phyloP scores from a whole-genome alignment of 306 rosid species.

The Cyclanthera cordifolia region DNA sequence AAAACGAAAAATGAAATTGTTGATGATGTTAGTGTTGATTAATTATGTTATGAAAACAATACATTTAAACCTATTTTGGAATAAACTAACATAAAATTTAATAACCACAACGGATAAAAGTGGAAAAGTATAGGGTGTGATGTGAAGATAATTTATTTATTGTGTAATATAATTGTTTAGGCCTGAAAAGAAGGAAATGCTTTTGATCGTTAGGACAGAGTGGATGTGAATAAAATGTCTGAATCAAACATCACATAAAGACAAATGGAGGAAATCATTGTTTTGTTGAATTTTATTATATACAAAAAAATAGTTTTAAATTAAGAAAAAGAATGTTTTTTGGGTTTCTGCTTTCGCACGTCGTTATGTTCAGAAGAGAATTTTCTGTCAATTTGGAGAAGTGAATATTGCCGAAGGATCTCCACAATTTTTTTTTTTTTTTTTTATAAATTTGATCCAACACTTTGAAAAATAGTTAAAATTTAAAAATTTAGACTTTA shows the following conservation, averaged over 20 bases:
- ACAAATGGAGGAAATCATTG: not conserved
- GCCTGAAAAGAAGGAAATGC: not conserved
- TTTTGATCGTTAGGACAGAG: conserved; percentile 6
- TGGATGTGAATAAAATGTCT: not conserved
- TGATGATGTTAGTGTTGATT: no score
- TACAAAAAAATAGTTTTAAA: not conserved
- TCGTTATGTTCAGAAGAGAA: conserved; percentile 5
- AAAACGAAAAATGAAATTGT: no score
- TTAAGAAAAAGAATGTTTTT: not conserved
- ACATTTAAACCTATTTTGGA: no score
- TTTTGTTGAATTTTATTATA: not conserved
- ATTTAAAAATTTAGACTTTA: no score
- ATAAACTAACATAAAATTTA: no score
- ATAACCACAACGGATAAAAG: not conserved
- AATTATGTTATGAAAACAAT: no score
- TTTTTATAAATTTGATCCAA: no score
- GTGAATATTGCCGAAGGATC: conserved; percentile 2
- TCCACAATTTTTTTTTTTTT: no score
- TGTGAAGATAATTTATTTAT: not conserved
- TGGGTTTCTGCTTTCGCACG: conserved; percentile 1
- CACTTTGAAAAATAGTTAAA: no score
- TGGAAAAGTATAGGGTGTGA: not conserved
- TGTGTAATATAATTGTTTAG: not conserved
- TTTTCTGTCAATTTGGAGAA: not conserved
- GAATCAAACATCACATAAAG: conserved; percentile 2